Conservation (phyloP, 2,329 filamentous ascomycete genomes). For the Colletotrichum filicis region DNA sequence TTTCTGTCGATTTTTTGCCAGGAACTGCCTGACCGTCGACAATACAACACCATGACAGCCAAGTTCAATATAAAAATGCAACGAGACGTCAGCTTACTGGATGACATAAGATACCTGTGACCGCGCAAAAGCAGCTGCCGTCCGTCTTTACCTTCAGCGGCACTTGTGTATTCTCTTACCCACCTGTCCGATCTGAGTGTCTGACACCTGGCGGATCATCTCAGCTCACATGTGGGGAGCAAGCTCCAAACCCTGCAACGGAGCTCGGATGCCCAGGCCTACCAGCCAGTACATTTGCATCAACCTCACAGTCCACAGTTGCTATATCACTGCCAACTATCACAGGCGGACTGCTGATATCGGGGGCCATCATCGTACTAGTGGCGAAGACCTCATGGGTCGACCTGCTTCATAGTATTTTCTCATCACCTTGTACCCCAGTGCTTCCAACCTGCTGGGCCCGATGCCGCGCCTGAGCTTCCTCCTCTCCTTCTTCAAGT, state of each 20-base stretch:
- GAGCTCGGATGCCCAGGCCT: not conserved
- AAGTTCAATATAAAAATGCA: not conserved
- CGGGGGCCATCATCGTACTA: no score
- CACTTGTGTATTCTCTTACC: not conserved
- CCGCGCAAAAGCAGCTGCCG: not conserved
- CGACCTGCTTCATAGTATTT: no score
- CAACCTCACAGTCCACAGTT: not conserved
- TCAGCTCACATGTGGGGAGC: not conserved
- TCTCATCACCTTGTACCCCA: not conserved
- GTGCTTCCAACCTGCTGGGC: not conserved
- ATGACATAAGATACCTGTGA: not conserved
- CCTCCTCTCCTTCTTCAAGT: not conserved
- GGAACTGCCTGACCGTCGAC: not conserved
- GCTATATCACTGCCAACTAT: not conserved
- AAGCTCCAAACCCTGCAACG: not conserved
- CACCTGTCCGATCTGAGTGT: not conserved
- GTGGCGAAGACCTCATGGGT: no score
- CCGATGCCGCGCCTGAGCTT: not conserved
- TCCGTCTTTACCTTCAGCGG: not conserved
- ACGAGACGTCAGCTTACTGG: conserved; percentile 14
- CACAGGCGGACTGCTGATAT: not conserved
- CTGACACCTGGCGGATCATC: not conserved
- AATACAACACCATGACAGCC: not conserved
- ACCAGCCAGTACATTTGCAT: not conserved
- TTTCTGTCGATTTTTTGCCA: not conserved